phyloP scores from a whole-genome alignment of 345 rosid genomes.

The Cardiospermum halicacabum region DNA sequence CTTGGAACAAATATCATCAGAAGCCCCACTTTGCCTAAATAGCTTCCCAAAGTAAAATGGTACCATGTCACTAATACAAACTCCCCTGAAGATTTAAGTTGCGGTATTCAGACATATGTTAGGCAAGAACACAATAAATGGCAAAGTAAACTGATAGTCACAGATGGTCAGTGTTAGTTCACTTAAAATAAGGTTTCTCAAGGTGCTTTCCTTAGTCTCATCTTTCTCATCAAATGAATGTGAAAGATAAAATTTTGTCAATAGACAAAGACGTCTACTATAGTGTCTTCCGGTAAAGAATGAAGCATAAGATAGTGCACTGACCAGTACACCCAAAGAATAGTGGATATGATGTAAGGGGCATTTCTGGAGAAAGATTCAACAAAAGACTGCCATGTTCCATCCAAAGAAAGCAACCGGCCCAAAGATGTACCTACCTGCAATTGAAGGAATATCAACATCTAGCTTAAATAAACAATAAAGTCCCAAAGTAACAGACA shows the following conservation, averaged over 20 bases:
- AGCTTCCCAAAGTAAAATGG: conserved; percentile 89
- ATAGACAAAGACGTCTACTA: background rate
- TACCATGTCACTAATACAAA: conserved; percentile 88
- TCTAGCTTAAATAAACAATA: background rate
- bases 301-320: conserved; percentile 21
- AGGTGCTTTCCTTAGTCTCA: conserved; percentile 2
- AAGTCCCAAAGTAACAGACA: background rate
- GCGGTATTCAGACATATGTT: conserved; percentile 4
- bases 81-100: conserved; percentile 54
- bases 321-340: conserved; percentile 87
- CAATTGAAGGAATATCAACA: conserved; percentile 4
- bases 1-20: conserved; percentile 75
- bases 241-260: background rate
- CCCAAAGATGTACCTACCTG: conserved; percentile 82
- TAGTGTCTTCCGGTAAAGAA: background rate
- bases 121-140: background rate
- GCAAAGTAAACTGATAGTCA: background rate
- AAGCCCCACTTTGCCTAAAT: conserved; percentile 63
- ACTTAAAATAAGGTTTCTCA: conserved; percentile 1
- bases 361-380: conserved; percentile 63
- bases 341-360: conserved; percentile 58
- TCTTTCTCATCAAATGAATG: background rate
- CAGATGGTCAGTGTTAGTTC: background rate
- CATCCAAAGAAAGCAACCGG: conserved; percentile 66
- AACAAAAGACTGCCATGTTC: conserved; percentile 73